Evolutionary conservation across 345 rosid species (phyloP), one percentile per base, ranked within the genome.

Genomic region (Firmiana major): DNA sequence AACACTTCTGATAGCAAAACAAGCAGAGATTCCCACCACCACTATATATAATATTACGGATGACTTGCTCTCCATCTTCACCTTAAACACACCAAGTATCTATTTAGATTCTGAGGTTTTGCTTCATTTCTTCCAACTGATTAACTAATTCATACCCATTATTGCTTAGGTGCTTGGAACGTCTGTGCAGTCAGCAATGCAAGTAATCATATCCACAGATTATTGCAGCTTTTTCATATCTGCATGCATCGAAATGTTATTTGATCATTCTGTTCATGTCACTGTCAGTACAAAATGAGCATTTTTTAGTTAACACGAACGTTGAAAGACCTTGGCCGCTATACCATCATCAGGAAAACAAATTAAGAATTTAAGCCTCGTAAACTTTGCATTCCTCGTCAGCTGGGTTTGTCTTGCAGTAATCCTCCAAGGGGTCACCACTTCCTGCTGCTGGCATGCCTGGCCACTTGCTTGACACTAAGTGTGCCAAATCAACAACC

Each of bases 401-500:
- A 2, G 94, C 91, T 10, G 99, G 99, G 79, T 88, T 95, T 65
- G 90, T 86, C 92, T 92, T 0, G 89, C 99, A 95, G 90, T 82
- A 93, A 58, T 95, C 99, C 69, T 95, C 99, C 93, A 93, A 81
- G 6, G 99, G 94, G 80, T 92, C 99, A 78, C 91, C 96, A 46
- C 94, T 93, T 70, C 96, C 98, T 9, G 74, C 77, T 40, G 83
- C 82, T 9, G 79, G 57, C 15, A 31, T 81, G 16, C 98, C 98
- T 5, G 97, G 98, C 99, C 99, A 95, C 80, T 93, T 88, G 78
- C 28, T 63, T 13, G 98, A 97, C n/a, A 95, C 98, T 34, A 93
- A 77, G 72, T 95, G 97, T 9, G 99, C 97, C 92, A 95, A 89
- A 83, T 95, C 98, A 7, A 95, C 98, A 0, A 95, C 98, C 86